These are phyloP conservation scores for Cystofilobasidium capitatum DNA, from an alignment of 768 basidiomycete genomes.

Conservation along the genomic window DNA sequence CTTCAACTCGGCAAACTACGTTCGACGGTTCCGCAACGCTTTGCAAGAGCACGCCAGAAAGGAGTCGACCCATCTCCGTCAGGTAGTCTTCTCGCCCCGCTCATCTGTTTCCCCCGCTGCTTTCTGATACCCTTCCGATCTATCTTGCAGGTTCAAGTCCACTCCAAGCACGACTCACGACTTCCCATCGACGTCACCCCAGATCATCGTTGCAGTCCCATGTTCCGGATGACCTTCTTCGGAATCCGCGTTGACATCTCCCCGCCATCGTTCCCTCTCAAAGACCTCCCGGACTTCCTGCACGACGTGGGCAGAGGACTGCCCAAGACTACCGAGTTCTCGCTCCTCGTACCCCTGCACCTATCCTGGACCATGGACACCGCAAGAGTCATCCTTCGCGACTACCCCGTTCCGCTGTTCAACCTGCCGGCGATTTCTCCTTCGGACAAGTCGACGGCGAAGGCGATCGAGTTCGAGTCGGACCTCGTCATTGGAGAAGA, in stretches of 20 bases:
- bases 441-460: constrained; percentile 9
- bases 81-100: background rate
- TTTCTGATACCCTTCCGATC: background rate
- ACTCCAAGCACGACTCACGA: constrained; percentile 8
- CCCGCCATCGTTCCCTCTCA: constrained; percentile 50
- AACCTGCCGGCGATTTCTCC: constrained; percentile 49
- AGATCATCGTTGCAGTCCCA: constrained; percentile 47
- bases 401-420: constrained; percentile 81
- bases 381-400: constrained; percentile 59
- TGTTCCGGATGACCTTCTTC: constrained; percentile 58
- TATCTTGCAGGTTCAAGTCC: background rate
- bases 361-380: constrained; percentile 57
- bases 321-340: constrained; percentile 60
- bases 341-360: constrained; percentile 73
- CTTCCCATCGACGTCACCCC: constrained; percentile 41
- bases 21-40: constrained; percentile 48
- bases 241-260: constrained; percentile 52
- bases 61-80: constrained; percentile 42
- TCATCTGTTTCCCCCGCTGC: background rate
- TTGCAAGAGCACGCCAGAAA: constrained; percentile 45
- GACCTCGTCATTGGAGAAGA: constrained; percentile 26
- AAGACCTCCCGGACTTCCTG: constrained; percentile 51
- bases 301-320: constrained; percentile 57
- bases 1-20: constrained; percentile 67
- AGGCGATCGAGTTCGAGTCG: constrained; percentile 17